These are phyloP conservation scores for Neopestalotiopsis sp. DNA, from an alignment of 2,329 filamentous ascomycete genomes.

Conservation along the genomic window DNA sequence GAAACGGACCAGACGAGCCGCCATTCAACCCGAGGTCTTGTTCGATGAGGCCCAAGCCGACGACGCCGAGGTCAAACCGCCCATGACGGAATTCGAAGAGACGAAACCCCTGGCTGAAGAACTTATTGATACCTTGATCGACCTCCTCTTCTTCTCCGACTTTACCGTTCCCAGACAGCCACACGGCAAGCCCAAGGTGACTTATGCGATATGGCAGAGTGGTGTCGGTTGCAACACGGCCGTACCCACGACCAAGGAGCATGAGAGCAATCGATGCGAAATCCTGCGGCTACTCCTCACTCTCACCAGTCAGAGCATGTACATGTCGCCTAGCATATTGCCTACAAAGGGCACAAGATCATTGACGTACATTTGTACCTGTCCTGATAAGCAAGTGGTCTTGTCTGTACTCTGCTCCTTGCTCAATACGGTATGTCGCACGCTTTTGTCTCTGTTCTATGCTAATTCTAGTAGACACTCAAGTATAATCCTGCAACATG, in stretches of 20 bases:
- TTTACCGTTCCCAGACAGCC: slow-evolving; percentile 81
- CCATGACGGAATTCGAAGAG: slow-evolving; percentile 74
- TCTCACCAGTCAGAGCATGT: slow-evolving; percentile 90
- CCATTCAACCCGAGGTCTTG: slow-evolving; percentile 75
- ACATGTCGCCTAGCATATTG: slow-evolving; percentile 79
- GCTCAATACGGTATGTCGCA: slow-evolving; percentile 79
- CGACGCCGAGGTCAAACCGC: slow-evolving; percentile 50
- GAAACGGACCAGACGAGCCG: slow-evolving; percentile 70
- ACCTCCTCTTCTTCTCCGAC: slow-evolving; percentile 89
- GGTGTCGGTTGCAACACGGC: slow-evolving; percentile 94
- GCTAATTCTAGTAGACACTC: slow-evolving; percentile 67
- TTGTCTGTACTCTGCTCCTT: slow-evolving; percentile 90
- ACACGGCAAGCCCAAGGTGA: slow-evolving; percentile 78
- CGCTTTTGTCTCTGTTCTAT: not conserved
- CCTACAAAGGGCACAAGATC: slow-evolving; percentile 83
- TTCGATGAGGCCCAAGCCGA: slow-evolving; percentile 77
- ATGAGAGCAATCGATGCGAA: slow-evolving; percentile 91
- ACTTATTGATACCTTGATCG: slow-evolving; percentile 86
- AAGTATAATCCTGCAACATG: slow-evolving; percentile 96
- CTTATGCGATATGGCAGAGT: slow-evolving; percentile 96
- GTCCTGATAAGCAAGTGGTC: slow-evolving; percentile 88
- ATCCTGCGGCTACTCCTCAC: slow-evolving; percentile 86
- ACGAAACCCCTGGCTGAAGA: slow-evolving; percentile 90
- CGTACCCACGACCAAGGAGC: slow-evolving; percentile 86
- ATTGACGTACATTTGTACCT: slow-evolving; percentile 88